Percentiles rank a stretch among this genome's conserved stretches.
Conservation (phyloP, 352 stramenopile genomes). For the Pythium phragmitis region DNA sequence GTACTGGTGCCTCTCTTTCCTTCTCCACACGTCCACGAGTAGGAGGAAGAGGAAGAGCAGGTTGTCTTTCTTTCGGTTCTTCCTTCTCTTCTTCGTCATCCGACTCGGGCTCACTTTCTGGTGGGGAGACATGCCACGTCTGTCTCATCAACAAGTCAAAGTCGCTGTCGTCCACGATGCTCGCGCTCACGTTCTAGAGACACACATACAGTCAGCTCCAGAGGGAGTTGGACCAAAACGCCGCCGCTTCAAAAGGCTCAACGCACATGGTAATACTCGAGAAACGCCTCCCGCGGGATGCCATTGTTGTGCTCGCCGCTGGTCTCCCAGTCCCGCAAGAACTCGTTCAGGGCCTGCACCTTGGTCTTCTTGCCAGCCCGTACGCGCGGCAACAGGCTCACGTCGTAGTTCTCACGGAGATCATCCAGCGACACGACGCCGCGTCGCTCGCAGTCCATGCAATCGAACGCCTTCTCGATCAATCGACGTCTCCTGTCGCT, state of each 20-base stretch:
- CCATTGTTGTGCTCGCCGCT: slow-evolving; percentile 30
- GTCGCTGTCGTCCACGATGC: slow-evolving; percentile 70
- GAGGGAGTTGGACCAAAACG: neutral
- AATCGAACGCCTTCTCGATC: slow-evolving; percentile 52
- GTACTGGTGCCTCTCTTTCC: neutral
- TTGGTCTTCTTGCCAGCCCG: slow-evolving; percentile 56
- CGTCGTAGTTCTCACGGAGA: slow-evolving; percentile 70
- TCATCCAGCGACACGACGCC: slow-evolving; percentile 55
- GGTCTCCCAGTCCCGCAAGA: slow-evolving; percentile 71
- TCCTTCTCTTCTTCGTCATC: slow-evolving; percentile 16
- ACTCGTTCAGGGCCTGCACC: slow-evolving; percentile 55
- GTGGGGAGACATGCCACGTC: slow-evolving; percentile 47
- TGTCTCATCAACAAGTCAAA: slow-evolving; percentile 87
- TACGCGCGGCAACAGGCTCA: slow-evolving; percentile 67
- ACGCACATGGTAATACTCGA: slow-evolving; percentile 79
- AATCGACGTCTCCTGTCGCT: slow-evolving; percentile 33
- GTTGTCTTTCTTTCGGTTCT: neutral
- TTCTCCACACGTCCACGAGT: neutral
- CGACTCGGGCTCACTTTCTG: slow-evolving; percentile 25
- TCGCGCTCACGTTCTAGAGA: slow-evolving; percentile 73
- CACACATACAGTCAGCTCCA: slow-evolving; percentile 10
- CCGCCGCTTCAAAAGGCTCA: too few species aligned
- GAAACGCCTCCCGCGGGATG: slow-evolving; percentile 64
- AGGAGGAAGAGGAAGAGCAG: neutral
- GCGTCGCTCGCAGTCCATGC: slow-evolving; percentile 42